These are phyloP conservation scores for Chlamydomonas sp. DNA, from an alignment of 139 green algal genomes.

Conservation along the genomic window DNA sequence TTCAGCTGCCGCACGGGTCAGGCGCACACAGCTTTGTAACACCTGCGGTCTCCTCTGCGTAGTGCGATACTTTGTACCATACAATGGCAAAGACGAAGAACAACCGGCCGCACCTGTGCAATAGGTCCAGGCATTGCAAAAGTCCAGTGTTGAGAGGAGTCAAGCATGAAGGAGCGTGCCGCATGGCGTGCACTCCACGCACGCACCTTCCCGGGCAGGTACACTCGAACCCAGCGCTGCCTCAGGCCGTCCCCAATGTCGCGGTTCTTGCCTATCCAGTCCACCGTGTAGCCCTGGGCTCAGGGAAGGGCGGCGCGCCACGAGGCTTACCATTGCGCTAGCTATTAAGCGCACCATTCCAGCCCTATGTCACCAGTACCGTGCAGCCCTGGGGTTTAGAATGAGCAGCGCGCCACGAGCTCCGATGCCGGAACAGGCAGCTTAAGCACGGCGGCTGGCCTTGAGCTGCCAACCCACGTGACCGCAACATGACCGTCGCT, in stretches of 20 bases:
- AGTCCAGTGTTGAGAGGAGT: not conserved
- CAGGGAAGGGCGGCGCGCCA: not conserved
- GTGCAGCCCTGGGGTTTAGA: not conserved
- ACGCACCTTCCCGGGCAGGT: constrained; percentile 26
- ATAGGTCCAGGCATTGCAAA: not conserved
- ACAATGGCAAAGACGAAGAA: not conserved
- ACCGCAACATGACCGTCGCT: too few species aligned
- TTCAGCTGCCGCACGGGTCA: too few species aligned
- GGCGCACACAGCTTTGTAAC: too few species aligned
- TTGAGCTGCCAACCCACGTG: too few species aligned
- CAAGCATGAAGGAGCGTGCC: not conserved
- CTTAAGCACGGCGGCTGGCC: not conserved
- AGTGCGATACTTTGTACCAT: not conserved
- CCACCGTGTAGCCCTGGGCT: constrained; percentile 29
- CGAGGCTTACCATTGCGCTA: not conserved
- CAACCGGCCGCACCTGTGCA: not conserved
- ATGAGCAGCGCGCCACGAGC: not conserved
- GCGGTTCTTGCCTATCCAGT: constrained; percentile 32
- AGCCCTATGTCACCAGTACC: not conserved
- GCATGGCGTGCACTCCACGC: not conserved
- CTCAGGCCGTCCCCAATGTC: constrained; percentile 27
- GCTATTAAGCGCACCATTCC: not conserved
- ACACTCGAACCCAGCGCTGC: constrained; percentile 36
- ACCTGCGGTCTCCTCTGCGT: not conserved
- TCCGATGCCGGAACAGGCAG: not conserved